Evolutionary conservation across 2,329 filamentous ascomycete genomes (phyloP).

Genomic region (Neonectria magnoliae): DNA sequence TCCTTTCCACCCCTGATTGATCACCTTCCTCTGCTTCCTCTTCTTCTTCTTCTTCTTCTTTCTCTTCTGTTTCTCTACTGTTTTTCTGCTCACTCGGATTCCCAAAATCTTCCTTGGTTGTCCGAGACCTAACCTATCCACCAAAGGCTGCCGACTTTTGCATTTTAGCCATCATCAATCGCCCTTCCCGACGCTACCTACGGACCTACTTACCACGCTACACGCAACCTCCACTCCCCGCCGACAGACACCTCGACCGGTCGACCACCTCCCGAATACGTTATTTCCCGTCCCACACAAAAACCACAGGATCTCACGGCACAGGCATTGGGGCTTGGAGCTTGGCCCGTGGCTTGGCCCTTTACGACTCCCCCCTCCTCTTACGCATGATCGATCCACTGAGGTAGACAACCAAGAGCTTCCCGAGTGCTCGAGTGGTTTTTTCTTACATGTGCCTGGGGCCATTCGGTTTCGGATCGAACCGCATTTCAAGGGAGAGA

Average conservation of each 20-base stretch:
- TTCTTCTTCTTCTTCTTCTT: slow-evolving; percentile 2
- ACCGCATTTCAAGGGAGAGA: not conserved
- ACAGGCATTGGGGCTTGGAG: slow-evolving; percentile 28
- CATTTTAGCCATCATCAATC: not conserved
- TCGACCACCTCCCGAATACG: slow-evolving; percentile 19
- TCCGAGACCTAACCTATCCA: not conserved
- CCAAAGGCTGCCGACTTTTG: slow-evolving; percentile 12
- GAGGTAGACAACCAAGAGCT: not conserved
- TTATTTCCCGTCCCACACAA: slow-evolving; percentile 28
- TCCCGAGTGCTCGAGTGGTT: not conserved
- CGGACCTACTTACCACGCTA: not conserved
- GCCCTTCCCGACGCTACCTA: not conserved
- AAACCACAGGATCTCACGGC: slow-evolving; percentile 26
- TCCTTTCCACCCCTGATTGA: slow-evolving; percentile 21
- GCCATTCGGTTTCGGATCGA: not conserved
- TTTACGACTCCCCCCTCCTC: not conserved
- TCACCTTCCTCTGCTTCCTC: slow-evolving; percentile 1
- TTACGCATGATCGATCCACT: slow-evolving; percentile 13
- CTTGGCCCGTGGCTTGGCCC: slow-evolving; percentile 38
- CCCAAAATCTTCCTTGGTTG: not conserved
- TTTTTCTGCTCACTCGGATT: not conserved
- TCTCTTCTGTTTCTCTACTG: slow-evolving; percentile 1
- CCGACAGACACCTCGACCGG: slow-evolving; percentile 3
- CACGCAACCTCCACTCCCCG: slow-evolving; percentile 21
- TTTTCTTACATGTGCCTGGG: not conserved